Conservation (phyloP, 805 yeast species). For the Lachancea sp. region DNA sequence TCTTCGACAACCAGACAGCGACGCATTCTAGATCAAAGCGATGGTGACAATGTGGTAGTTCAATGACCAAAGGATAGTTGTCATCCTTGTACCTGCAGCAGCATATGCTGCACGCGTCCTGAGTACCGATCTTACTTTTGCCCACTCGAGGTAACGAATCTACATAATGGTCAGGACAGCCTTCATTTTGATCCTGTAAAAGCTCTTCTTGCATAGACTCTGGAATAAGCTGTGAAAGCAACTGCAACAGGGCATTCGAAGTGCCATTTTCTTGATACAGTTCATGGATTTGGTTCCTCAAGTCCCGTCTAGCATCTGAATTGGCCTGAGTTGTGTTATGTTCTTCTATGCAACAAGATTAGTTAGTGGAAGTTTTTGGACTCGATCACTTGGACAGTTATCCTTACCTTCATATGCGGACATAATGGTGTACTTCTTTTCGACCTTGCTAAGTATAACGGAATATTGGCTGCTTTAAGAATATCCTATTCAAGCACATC, state of each 20-base stretch:
- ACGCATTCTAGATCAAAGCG: conserved; percentile 85
- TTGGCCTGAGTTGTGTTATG: conserved; percentile 14
- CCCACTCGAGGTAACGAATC: conserved; percentile 73
- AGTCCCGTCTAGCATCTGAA: conserved; percentile 17
- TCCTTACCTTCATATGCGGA: conserved; percentile 33
- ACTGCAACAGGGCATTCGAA: conserved; percentile 10
- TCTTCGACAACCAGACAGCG: conserved; percentile 76
- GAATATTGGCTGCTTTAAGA: background rate
- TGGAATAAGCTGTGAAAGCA: conserved; percentile 19
- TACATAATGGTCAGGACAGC: conserved; percentile 62
- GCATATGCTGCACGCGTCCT: conserved; percentile 80
- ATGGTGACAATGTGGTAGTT: conserved; percentile 71
- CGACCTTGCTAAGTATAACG: too few relatives aligned
- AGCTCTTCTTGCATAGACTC: conserved; percentile 24
- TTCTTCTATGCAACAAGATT: conserved; percentile 25
- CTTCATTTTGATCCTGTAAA: conserved; percentile 25
- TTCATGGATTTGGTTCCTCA: conserved; percentile 20
- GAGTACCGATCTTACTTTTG: conserved; percentile 35
- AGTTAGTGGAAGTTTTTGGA: conserved; percentile 4
- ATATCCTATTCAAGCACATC: too few relatives aligned
- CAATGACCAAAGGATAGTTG: conserved; percentile 71
- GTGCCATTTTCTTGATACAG: conserved; percentile 16
- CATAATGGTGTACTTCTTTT: too few relatives aligned
- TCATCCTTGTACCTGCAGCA: conserved; percentile 66
- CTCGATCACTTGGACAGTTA: conserved; percentile 7